Percentiles rank a stretch among this genome's conserved stretches.
Evolutionary conservation across 2,329 filamentous ascomycete genomes (phyloP).

Genomic region (Fusarium staphyleae): DNA sequence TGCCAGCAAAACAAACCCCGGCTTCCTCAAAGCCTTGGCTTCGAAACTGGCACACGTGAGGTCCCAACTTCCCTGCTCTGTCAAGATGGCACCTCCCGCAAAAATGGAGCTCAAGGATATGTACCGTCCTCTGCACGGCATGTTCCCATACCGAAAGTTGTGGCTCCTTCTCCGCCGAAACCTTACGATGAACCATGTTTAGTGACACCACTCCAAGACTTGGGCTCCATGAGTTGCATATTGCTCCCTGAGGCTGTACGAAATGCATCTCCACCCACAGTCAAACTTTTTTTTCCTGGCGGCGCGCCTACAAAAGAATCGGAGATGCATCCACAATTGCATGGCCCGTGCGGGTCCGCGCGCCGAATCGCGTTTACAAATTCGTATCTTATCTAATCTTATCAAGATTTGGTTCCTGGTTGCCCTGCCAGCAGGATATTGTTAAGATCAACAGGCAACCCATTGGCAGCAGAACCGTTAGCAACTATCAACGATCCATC

Average conservation of each 20-base stretch:
- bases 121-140: neutral
- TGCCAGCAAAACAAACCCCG: constrained; percentile 22
- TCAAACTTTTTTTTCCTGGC: constrained; percentile 8
- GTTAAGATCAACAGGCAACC: constrained; percentile 19
- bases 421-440: constrained; percentile 33
- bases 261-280: constrained; percentile 16
- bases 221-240: constrained; percentile 4
- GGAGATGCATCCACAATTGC: neutral
- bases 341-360: constrained; percentile 25
- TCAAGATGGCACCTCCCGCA: neutral
- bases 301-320: neutral
- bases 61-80: neutral
- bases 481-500: constrained; percentile 26
- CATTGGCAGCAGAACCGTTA: constrained; percentile 13
- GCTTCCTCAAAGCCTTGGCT: constrained; percentile 23
- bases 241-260: constrained; percentile 13
- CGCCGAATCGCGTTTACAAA: constrained; percentile 5
- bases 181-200: constrained; percentile 30
- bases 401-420: constrained; percentile 6
- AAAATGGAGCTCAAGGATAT: neutral
- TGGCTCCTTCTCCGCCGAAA: constrained; percentile 12
- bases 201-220: constrained; percentile 29
- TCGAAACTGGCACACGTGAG: constrained; percentile 20
- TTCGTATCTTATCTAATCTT: constrained; percentile 30
- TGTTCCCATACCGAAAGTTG: neutral